Evolutionary conservation across 257 asterid species (phyloP).

Genomic region (Fraxinus pennsylvanica): DNA sequence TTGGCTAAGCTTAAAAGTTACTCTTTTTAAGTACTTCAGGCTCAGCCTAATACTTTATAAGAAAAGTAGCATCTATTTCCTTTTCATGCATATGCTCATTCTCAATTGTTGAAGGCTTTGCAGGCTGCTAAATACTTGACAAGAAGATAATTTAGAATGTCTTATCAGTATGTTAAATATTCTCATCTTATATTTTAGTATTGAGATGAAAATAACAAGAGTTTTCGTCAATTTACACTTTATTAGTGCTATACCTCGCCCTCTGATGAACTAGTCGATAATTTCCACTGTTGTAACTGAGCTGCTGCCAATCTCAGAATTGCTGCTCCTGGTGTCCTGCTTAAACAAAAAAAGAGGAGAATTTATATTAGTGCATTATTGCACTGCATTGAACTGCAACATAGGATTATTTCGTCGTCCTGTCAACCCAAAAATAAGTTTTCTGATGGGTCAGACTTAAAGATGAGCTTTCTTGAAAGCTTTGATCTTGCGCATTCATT

Average conservation of each 20-base stretch:
- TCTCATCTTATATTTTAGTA: not conserved
- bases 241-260: slow-evolving; percentile 3
- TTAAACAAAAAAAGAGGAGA: not conserved
- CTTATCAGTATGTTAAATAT: not conserved
- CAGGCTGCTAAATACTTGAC: slow-evolving; percentile 8
- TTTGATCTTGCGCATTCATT: slow-evolving; percentile 26
- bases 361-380: not conserved
- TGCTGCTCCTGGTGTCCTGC: slow-evolving; percentile 28
- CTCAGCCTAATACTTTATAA: too few relatives aligned
- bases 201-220: slow-evolving; percentile 2
- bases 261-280: slow-evolving; percentile 27
- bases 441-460: slow-evolving; percentile 28
- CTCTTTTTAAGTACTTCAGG: too few relatives aligned
- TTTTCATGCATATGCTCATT: too few relatives aligned
- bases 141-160: slow-evolving; percentile 10
- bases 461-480: slow-evolving; percentile 37
- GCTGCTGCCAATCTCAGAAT: slow-evolving; percentile 23
- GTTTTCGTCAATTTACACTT: slow-evolving; percentile 15
- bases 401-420: not conserved
- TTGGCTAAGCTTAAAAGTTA: too few relatives aligned
- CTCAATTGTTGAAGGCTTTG: too few relatives aligned
- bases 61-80: too few relatives aligned
- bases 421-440: slow-evolving; percentile 11
- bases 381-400: slow-evolving; percentile 25
- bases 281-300: slow-evolving; percentile 22